A percentile compares a stretch with the other conserved stretches of the same genome.
phyloP scores from a whole-genome alignment of 2,329 filamentous ascomycete species.

The Falciphora oryzae region DNA sequence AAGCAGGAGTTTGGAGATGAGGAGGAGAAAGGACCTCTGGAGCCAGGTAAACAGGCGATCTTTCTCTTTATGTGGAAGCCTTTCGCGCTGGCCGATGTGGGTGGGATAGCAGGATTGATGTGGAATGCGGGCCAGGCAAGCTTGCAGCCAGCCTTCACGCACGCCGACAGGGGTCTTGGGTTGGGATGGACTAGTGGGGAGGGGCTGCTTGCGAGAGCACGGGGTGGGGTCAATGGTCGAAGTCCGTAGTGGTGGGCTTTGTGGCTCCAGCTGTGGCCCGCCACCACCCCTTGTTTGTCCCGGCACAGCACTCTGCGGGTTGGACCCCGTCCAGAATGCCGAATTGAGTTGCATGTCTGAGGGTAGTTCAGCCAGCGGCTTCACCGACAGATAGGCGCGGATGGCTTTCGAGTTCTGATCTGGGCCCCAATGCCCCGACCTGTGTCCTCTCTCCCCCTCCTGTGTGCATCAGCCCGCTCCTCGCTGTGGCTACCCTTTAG shows the following conservation, averaged over 20 bases:
- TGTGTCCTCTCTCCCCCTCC: too few relatives aligned
- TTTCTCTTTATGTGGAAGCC: not conserved
- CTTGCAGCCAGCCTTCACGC: slow-evolving; percentile 7
- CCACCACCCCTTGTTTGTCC: not conserved
- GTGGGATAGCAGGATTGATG: slow-evolving; percentile 5
- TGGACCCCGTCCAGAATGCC: not conserved
- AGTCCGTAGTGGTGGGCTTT: not conserved
- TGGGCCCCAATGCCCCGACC: too few relatives aligned
- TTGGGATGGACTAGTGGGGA: slow-evolving; percentile 3
- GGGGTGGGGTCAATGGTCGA: not conserved
- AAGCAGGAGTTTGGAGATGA: not conserved
- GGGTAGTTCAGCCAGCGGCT: not conserved
- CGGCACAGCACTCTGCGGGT: not conserved
- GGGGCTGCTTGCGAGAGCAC: not conserved
- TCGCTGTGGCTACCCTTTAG: too few relatives aligned
- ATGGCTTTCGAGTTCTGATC: too few relatives aligned
- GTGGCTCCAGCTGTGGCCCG: not conserved
- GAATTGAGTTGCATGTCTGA: not conserved
- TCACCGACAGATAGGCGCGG: not conserved
- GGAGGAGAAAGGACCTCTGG: not conserved
- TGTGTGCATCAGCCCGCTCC: too few relatives aligned
- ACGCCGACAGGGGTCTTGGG: slow-evolving; percentile 5
- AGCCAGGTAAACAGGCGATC: not conserved
- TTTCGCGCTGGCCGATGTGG: slow-evolving; percentile 1
- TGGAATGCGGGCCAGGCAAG: slow-evolving; percentile 3